phyloP scores from a whole-genome alignment of 768 basidiomycete species.

The Phaeolepiota aurea region DNA sequence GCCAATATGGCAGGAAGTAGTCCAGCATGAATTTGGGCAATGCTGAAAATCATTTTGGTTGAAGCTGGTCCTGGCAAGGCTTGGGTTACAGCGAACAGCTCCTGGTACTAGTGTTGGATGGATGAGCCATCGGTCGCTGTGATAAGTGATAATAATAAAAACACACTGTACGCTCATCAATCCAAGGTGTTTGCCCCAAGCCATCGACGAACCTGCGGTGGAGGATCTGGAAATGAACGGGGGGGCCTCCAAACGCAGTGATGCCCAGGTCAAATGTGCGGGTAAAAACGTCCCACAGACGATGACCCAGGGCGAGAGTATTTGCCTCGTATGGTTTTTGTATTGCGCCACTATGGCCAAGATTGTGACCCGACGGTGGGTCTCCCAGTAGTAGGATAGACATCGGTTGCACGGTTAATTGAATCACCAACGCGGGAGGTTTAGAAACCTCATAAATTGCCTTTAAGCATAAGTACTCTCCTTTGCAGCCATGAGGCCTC shows the following conservation, averaged over 20 bases:
- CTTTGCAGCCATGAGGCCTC: constrained; percentile 3
- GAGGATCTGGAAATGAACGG: constrained; percentile 40
- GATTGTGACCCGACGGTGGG: too few species aligned
- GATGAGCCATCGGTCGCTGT: constrained; percentile 1
- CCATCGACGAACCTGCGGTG: constrained; percentile 30
- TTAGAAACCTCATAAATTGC: background rate
- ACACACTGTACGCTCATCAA: constrained; percentile 31
- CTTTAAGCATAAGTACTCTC: constrained; percentile 4
- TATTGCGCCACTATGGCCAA: too few species aligned
- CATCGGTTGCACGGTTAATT: too few species aligned
- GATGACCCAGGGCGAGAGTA: constrained; percentile 11
- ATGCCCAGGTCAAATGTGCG: constrained; percentile 32
- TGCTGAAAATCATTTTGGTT: constrained; percentile 40
- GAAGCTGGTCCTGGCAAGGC: constrained; percentile 41
- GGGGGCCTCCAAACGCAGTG: constrained; percentile 41
- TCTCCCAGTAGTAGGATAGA: too few species aligned
- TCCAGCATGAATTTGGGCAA: constrained; percentile 34
- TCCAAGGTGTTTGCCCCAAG: constrained; percentile 23
- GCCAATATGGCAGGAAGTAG: constrained; percentile 29
- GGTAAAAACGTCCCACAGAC: constrained; percentile 21
- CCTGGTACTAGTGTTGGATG: constrained; percentile 22
- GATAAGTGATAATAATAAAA: constrained; percentile 2
- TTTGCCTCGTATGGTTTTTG: constrained; percentile 6
- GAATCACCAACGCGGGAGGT: too few species aligned
- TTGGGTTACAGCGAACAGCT: constrained; percentile 38